Conservation (phyloP, 169 alveolate genomes). For the Besnoitia besnoiti region DNA sequence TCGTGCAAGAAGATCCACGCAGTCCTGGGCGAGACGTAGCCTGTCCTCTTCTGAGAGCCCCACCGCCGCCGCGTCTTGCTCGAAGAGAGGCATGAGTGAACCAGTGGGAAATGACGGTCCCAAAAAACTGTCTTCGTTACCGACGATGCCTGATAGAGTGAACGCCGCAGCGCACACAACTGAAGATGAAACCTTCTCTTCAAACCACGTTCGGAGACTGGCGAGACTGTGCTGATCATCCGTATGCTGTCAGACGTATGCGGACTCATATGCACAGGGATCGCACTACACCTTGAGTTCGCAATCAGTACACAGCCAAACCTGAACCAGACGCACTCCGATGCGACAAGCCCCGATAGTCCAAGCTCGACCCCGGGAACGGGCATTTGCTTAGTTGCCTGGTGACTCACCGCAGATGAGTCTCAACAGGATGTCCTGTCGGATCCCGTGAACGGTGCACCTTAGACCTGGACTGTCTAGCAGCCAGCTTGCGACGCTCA, state of each 20-base stretch:
- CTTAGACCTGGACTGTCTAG: neutral
- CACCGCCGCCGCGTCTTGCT: neutral
- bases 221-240: too few relatives aligned
- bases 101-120: neutral
- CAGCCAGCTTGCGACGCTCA: neutral
- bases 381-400: too few relatives aligned
- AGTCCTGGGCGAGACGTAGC: neutral
- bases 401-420: neutral
- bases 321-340: too few relatives aligned
- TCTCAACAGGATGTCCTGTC: neutral
- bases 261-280: too few relatives aligned
- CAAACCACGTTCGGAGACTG: too few relatives aligned
- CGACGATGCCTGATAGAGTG: conserved; percentile 5
- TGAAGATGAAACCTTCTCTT: neutral
- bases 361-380: too few relatives aligned
- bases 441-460: neutral
- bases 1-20: neutral
- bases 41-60: neutral
- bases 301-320: too few relatives aligned
- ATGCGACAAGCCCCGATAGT: too few relatives aligned
- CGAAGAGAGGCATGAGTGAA: neutral
- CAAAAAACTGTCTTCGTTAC: neutral
- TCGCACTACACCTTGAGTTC: too few relatives aligned
- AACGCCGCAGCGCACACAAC: neutral
- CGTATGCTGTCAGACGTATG: neutral